Base-by-base conservation (phyloP, 306 rosid genomes). In the Echinosophora koreensis region DNA sequence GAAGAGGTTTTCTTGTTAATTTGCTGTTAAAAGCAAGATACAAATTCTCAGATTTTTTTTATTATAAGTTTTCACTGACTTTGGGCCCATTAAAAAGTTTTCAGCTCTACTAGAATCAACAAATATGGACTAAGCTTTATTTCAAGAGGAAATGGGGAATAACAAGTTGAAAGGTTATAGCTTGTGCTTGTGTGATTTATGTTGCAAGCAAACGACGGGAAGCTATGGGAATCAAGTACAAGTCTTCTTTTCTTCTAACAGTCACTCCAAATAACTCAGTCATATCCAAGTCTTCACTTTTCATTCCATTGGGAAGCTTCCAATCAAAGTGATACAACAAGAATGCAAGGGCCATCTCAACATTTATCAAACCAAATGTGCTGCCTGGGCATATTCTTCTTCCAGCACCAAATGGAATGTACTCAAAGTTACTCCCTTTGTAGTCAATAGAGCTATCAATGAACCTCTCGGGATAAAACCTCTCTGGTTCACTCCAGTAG, bases 401-500 rank as follows among this genome's bases (percentile, higher is more conserved):
- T 57, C 83, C 82, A 14, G 76, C 77, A 39, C 87, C 87, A 67
- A 83, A 83, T 27, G 72, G 78, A 4, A 79, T 79, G 44, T 50
- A 79, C 66, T 79, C 72, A 51, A 79, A 79, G 17, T 71, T 63
- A 16, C 1, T 16, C 0, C 68, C 83, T 41, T 64, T 80, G n/a
- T 39, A 64, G 52, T 80, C 79, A 64, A 72, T 13, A 13, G 79
- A 41, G 6, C 62, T 17, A 55, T 54, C 54, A 16, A 55, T 17
- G 49, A 80, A 72, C 32, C 83, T 80, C 38, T 80, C 79, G 3
- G 78, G 83, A 16, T 70, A 60, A 32, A 80, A 80, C 67, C 28
- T 63, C 8, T 47, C 52, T 8, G 83, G 37, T 5, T 78, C 77
- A 5, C 2, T 39, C 73, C 80, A 83, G 5, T 66, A 58, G 7